Base-by-base conservation (phyloP, 129 eudicot genomes). In the Glebionis coronaria region DNA sequence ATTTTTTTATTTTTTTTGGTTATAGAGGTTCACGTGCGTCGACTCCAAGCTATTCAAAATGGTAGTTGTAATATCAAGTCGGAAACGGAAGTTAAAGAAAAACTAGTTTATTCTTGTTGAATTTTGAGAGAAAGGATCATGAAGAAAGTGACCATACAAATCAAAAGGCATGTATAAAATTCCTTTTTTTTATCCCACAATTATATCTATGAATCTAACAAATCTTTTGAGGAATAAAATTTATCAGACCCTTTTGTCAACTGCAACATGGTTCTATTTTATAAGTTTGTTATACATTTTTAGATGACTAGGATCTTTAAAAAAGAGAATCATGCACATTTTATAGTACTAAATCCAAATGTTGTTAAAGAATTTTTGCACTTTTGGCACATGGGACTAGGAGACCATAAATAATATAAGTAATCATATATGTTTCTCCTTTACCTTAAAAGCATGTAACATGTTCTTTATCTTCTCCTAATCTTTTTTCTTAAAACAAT, bases 321-420 rank as follows among this genome's bases (percentile, higher is more conserved):
- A 65, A 74, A 56, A 61, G 50, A 21, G 50, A 21, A 67, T 66
- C 79, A 45, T 74, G 54, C 31, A 29, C 60, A 66, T 74, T 31
- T 74, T 61, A 49, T n/a, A n/a, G n/a, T 55, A 44, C 27, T 55
- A 11, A 63, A 9, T n/a, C n/a, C 15, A 9, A 28, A 23, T 20
- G 19, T 49, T 3, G 16, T 50, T 49, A 28, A 72, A 20, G 29
- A 15, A 49, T 14, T 45, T 55, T 63, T 44, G 38, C 58, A 56
- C 78, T 73, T 74, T 74, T 74, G 61, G 67, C 78, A 65, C 73
- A 65, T 74, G 78, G 25, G 25, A 23, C 25, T 23, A n/a, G 51
- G 52, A 73, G 57, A 73, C 66, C 78, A 44, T 29, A 42, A 55
- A 1, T 23, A 23, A n/a, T n/a, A 56, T 11, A 6, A 44, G 27